Evolutionary conservation across 2,329 filamentous ascomycete species (phyloP).

Genomic region (Aspergillus sp.): DNA sequence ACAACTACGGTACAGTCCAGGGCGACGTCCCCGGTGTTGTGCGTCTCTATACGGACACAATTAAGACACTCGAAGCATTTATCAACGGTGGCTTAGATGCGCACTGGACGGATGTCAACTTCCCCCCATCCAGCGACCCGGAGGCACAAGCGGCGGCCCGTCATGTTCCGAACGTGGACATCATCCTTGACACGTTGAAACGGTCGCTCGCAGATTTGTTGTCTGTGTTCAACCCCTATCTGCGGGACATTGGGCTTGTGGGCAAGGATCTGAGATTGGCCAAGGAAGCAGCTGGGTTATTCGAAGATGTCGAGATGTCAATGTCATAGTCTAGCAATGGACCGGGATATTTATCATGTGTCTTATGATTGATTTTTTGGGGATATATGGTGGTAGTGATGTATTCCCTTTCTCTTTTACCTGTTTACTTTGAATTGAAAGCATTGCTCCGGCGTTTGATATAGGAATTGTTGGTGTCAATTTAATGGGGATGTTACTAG

Average conservation of each 20-base stretch:
- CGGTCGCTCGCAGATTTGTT: constrained; percentile 60
- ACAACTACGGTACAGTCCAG: constrained; percentile 80
- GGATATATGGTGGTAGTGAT: neutral
- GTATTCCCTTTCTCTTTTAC: neutral
- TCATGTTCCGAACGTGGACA: constrained; percentile 59
- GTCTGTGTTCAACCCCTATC: constrained; percentile 66
- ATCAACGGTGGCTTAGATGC: constrained; percentile 44
- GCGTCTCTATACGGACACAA: constrained; percentile 62
- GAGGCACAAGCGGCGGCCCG: constrained; percentile 29
- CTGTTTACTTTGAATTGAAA: neutral
- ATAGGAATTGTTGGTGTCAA: neutral
- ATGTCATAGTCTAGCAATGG: constrained; percentile 15
- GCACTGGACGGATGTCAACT: constrained; percentile 74
- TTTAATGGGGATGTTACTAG: neutral
- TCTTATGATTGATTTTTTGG: constrained; percentile 1
- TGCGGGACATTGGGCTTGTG: constrained; percentile 61
- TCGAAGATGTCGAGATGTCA: constrained; percentile 14
- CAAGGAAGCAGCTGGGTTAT: constrained; percentile 51
- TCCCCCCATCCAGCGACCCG: constrained; percentile 33
- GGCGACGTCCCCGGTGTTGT: constrained; percentile 70
- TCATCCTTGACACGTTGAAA: constrained; percentile 59
- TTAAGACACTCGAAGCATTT: constrained; percentile 64
- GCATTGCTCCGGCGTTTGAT: constrained; percentile 2
- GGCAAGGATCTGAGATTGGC: constrained; percentile 66
- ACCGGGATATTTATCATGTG: constrained; percentile 1